Conservation (phyloP, 1,284 basidiomycete genomes). For the Phlebopus sp. region DNA sequence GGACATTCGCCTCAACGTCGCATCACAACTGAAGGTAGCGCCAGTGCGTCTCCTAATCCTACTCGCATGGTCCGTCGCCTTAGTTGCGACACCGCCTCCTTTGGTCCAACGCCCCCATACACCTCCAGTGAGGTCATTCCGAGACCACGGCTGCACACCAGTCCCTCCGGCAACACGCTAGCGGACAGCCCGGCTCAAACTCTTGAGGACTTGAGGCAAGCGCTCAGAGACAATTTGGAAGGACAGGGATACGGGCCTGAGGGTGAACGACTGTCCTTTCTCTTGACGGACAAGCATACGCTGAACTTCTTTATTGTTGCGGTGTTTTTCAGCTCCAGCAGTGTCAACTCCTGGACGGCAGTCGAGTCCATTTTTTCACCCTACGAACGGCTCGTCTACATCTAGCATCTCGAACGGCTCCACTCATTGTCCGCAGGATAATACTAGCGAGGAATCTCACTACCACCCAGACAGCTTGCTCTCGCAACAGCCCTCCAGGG, state of each 20-base stretch:
- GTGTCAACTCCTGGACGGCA: slow-evolving; percentile 1
- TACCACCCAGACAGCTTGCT: slow-evolving; percentile 15
- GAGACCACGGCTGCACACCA: background rate
- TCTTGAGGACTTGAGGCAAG: slow-evolving; percentile 42
- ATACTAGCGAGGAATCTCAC: background rate
- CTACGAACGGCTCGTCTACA: slow-evolving; percentile 1
- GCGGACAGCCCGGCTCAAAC: slow-evolving; percentile 32
- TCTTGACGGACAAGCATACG: background rate
- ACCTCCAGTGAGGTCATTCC: slow-evolving; percentile 17
- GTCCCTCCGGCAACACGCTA: background rate
- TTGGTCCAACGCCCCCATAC: slow-evolving; percentile 31
- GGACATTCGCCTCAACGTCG: slow-evolving; percentile 4
- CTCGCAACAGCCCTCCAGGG: slow-evolving; percentile 38
- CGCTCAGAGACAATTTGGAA: slow-evolving; percentile 30
- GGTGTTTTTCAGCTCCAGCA: background rate
- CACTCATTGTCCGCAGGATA: slow-evolving; percentile 4
- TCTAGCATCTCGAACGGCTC: slow-evolving; percentile 15
- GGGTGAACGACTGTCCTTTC: background rate
- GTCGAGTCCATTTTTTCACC: background rate
- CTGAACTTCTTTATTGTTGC: background rate
- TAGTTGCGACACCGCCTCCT: background rate
- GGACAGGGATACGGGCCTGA: background rate
- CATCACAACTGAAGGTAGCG: slow-evolving; percentile 4
- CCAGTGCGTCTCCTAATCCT: background rate
- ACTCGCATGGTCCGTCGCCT: background rate